Percentiles rank a stretch among this genome's conserved stretches.
Evolutionary conservation across 495 filamentous ascomycete species (phyloP).

Genomic region (Xylaria venustula): DNA sequence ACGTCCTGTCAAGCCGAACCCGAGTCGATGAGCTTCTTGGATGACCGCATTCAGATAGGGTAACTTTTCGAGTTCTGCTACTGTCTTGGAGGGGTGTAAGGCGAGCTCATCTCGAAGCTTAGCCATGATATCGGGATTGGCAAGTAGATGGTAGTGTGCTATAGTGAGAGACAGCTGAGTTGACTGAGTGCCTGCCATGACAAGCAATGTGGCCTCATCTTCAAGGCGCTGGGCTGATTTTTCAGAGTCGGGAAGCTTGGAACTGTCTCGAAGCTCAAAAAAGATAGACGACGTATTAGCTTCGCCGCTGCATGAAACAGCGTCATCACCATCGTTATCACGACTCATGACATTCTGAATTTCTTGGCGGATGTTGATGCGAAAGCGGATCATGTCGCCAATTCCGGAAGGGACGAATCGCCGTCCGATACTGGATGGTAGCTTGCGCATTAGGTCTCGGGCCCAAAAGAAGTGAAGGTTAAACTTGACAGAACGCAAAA

Average conservation of each 20-base stretch:
- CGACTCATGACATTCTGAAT: constrained; percentile 7
- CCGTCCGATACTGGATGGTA: constrained; percentile 11
- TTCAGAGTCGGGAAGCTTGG: not conserved
- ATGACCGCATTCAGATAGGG: constrained; percentile 38
- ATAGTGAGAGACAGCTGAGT: constrained; percentile 18
- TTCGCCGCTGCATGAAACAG: not conserved
- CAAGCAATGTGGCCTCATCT: constrained; percentile 12
- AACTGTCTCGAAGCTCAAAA: constrained; percentile 2
- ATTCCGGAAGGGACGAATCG: constrained; percentile 11
- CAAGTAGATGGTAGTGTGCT: constrained; percentile 16
- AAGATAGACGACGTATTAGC: not conserved
- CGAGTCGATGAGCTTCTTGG: constrained; percentile 37
- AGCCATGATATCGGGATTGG: constrained; percentile 2
- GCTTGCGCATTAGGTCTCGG: constrained; percentile 11
- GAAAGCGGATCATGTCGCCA: constrained; percentile 18
- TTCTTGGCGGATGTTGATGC: constrained; percentile 12
- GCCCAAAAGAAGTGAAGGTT: constrained; percentile 20
- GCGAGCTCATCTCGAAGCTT: constrained; percentile 35
- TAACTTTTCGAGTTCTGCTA: constrained; percentile 31
- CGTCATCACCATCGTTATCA: not conserved
- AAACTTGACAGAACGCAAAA: constrained; percentile 15
- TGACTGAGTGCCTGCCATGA: constrained; percentile 21
- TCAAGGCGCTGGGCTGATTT: constrained; percentile 13
- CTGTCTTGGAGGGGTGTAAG: constrained; percentile 15
- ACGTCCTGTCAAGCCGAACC: constrained; percentile 33